Evolutionary conservation across 1,139 yeast genomes (phyloP).

Genomic region (Taphrina pruni): DNA sequence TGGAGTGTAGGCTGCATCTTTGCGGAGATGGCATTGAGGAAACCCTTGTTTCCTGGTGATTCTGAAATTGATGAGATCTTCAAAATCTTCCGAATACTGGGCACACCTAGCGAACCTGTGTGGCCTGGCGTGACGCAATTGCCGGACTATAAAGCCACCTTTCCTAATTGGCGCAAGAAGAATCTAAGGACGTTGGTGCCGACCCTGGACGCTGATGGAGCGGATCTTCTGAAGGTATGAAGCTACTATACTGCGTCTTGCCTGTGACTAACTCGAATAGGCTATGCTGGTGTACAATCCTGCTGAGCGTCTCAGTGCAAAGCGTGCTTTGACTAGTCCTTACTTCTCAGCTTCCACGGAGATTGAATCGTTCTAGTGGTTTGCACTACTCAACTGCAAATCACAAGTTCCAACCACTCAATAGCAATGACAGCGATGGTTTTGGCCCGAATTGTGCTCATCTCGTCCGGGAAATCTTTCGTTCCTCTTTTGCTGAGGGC

Average conservation of each 20-base stretch:
- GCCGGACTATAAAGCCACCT: slow-evolving; percentile 93
- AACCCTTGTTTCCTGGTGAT: slow-evolving; percentile 96
- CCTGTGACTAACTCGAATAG: slow-evolving; percentile 32
- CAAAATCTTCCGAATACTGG: slow-evolving; percentile 87
- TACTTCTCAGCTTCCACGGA: slow-evolving; percentile 58
- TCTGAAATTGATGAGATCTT: slow-evolving; percentile 97
- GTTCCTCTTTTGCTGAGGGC: too few relatives aligned
- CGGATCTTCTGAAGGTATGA: slow-evolving; percentile 69
- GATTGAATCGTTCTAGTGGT: slow-evolving; percentile 7
- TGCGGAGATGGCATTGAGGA: slow-evolving; percentile 97
- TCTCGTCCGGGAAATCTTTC: too few relatives aligned
- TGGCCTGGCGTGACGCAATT: slow-evolving; percentile 97
- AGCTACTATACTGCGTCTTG: not conserved
- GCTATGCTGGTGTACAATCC: slow-evolving; percentile 90
- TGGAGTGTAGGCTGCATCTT: slow-evolving; percentile 99
- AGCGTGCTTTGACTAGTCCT: slow-evolving; percentile 87
- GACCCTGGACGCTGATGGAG: slow-evolving; percentile 74
- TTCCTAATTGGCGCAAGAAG: slow-evolving; percentile 86
- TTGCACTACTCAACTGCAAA: not conserved
- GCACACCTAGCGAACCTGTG: slow-evolving; percentile 89
- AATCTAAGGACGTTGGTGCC: slow-evolving; percentile 81
- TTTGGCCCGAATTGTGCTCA: slow-evolving; percentile 6
- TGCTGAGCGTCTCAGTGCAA: slow-evolving; percentile 90
- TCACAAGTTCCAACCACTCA: not conserved
- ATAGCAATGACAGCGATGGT: slow-evolving; percentile 5